Percentiles rank a stretch among this genome's conserved stretches.
Evolutionary conservation across 352 stramenopile genomes (phyloP).

Genomic region (Pythium phragmitis): DNA sequence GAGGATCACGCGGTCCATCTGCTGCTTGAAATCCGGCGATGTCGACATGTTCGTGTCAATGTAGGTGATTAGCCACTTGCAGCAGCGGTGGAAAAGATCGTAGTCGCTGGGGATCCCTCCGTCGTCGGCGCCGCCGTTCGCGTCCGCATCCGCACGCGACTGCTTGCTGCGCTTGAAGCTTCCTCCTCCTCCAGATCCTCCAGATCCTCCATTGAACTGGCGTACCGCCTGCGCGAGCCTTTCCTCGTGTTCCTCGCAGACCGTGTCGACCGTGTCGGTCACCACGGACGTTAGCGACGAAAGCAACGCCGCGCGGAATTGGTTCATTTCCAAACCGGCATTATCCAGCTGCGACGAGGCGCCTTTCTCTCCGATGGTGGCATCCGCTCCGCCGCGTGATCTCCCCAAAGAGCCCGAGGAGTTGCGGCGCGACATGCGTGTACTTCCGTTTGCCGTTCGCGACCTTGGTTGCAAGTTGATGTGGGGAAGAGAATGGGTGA

Average conservation of each 20-base stretch:
- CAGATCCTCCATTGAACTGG: slow-evolving; percentile 12
- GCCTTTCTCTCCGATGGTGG: neutral
- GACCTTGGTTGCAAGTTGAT: neutral
- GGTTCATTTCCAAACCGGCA: slow-evolving; percentile 19
- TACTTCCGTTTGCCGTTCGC: neutral
- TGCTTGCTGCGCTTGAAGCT: neutral
- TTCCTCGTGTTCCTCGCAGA: slow-evolving; percentile 49
- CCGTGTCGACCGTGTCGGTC: slow-evolving; percentile 45
- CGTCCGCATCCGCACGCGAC: neutral
- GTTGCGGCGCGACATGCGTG: neutral
- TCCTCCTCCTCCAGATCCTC: neutral
- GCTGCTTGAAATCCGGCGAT: slow-evolving; percentile 46
- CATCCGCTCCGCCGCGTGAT: neutral
- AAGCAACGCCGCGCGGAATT: slow-evolving; percentile 38
- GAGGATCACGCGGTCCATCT: slow-evolving; percentile 76
- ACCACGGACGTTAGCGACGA: slow-evolving; percentile 46
- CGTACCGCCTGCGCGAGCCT: slow-evolving; percentile 23
- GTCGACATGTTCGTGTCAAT: slow-evolving; percentile 64
- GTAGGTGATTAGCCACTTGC: slow-evolving; percentile 58
- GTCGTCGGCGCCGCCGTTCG: neutral
- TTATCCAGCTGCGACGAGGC: slow-evolving; percentile 1
- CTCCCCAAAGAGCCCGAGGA: neutral
- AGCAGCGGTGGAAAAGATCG: slow-evolving; percentile 57
- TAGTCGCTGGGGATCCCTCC: slow-evolving; percentile 35
- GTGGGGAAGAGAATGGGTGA: neutral